A percentile compares a stretch with the other conserved stretches of the same genome.
Evolutionary conservation across 345 rosid species (phyloP).

Genomic region (Orychophragmus violaceus): DNA sequence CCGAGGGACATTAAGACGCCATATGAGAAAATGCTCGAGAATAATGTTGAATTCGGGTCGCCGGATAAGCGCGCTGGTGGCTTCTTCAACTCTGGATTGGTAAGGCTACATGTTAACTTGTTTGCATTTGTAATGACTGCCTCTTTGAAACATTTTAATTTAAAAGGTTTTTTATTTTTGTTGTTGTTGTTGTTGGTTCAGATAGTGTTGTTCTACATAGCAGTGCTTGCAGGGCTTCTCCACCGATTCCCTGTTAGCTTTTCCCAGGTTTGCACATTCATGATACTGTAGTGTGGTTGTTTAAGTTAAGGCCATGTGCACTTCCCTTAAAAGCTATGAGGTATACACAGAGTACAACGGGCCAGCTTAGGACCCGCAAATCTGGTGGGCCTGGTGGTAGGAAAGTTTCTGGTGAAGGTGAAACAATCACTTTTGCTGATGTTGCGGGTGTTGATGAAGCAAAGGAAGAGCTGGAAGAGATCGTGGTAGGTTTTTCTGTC

Average conservation of each 20-base stretch:
- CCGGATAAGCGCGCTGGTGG: conserved; percentile 89
- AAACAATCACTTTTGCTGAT: conserved; percentile 79
- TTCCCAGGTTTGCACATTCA: conserved; percentile 50
- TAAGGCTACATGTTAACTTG: conserved; percentile 8
- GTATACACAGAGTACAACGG: conserved; percentile 56
- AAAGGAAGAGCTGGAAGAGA: conserved; percentile 97
- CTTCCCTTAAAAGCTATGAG: background rate
- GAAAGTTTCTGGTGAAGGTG: conserved; percentile 63
- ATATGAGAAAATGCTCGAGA: conserved; percentile 91
- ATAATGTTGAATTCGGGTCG: conserved; percentile 83
- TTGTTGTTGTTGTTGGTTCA: conserved; percentile 28
- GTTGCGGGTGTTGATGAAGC: conserved; percentile 99
- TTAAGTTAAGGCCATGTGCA: background rate
- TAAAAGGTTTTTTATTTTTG: background rate
- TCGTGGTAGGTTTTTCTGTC: conserved; percentile 55
- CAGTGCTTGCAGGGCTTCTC: conserved; percentile 78
- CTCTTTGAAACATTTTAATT: background rate
- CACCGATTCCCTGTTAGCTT: conserved; percentile 61
- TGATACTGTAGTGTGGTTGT: background rate
- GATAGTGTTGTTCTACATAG: conserved; percentile 76
- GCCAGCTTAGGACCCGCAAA: conserved; percentile 73
- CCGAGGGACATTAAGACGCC: conserved; percentile 81
- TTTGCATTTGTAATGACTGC: background rate
- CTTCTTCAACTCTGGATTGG: conserved; percentile 74
- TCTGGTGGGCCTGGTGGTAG: conserved; percentile 56